Evolutionary conservation across 140 eudicot species (phyloP).

Genomic region (Stevia rebaudiana): DNA sequence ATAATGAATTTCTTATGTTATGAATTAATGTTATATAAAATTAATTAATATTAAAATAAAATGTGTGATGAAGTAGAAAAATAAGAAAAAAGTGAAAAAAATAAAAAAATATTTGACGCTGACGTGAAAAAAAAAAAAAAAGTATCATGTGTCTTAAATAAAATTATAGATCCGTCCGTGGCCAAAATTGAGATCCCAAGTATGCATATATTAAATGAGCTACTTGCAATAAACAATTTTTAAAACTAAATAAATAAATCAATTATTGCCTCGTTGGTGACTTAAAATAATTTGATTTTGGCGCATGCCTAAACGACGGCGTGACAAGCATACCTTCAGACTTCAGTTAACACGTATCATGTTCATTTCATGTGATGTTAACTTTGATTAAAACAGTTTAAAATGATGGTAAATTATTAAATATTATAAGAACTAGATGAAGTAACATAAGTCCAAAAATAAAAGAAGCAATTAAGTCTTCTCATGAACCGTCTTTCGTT

Average conservation of each 20-base stretch:
- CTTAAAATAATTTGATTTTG: background rate
- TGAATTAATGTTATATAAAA: no score
- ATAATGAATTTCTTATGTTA: no score
- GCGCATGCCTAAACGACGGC: constrained; percentile 17
- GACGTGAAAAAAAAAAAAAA: no score
- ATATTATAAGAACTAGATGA: no score
- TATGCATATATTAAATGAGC: background rate
- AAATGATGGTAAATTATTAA: background rate
- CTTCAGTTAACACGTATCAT: background rate
- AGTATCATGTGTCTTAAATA: no score
- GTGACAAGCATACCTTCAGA: constrained; percentile 24
- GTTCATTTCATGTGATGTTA: background rate
- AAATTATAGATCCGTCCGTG: background rate
- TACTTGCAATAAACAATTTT: constrained; percentile 11
- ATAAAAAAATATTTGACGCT: no score
- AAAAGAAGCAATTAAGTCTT: background rate
- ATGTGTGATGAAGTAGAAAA: no score
- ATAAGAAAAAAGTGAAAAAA: no score
- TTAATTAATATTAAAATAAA: no score
- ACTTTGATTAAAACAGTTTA: background rate
- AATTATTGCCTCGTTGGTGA: constrained; percentile 17
- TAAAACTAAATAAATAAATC: constrained; percentile 4
- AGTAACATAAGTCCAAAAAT: no score
- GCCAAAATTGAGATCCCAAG: background rate
- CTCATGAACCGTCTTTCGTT: background rate